Evolutionary conservation across 2,329 filamentous ascomycete genomes (phyloP), one percentile per base, ranked within the genome.

Genomic region (Pleoardoris graminearum): DNA sequence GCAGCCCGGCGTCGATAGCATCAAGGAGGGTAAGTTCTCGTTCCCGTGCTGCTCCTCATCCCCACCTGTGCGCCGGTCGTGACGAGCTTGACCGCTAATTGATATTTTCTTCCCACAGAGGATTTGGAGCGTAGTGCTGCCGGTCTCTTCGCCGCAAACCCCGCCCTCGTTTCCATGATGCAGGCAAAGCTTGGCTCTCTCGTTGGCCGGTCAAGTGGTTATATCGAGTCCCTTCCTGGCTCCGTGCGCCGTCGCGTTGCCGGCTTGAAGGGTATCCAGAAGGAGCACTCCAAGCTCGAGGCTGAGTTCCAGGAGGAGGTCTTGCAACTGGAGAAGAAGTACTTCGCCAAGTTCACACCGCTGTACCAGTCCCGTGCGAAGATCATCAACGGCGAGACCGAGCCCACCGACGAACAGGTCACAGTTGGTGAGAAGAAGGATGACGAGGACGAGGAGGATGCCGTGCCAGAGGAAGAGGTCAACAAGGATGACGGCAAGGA

Each of bases 221-320:
- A 99, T 78, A 91, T 99, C 75, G 94, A 99, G 82, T 96, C 90
- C 21, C 88, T 99, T 16, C 94, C 94, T 54, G 81, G 86, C 52
- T 85, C 88, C 55, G 92, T 99, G 68, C 91, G 92, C 76, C 90
- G 90, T 74, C 92, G 94, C 72, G 93, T 99, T 61, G 87, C 92
- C 57, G 95, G 94, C 64, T 83, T 99, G 58, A 97, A 97, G 81
- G 95, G 93, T 65, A 91, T 99, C 66, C 94, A 99, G 79, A 97
- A 97, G 79, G 92, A 97, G 69, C 94, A 99, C 80, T 90, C 93
- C 57, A 97, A 97, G 80, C 87, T 99, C 67, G 95, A 99, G 82
- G 90, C 91, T 48, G 88, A 97, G 78, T 97, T 99, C 78, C 95
- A 99, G 76, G 92, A 97, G 77, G 95, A 97, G 79, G 92, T 99